Base-by-base conservation (phyloP, 805 yeast species). In the Peterozyma toletana region DNA sequence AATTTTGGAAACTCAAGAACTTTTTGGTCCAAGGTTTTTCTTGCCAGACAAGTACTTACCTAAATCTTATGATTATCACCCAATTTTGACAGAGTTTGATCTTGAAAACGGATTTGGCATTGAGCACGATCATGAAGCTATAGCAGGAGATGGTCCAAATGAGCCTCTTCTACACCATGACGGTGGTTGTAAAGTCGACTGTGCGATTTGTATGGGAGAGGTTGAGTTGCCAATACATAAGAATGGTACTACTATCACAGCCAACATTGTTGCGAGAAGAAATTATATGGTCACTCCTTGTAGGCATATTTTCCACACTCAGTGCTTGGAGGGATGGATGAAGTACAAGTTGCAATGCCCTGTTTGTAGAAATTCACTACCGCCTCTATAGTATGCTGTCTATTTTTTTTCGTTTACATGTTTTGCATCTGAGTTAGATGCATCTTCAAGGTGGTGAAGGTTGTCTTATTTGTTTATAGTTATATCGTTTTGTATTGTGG, bases 281-380 rank as follows among this genome's bases (percentile, higher is more conserved):
- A 62, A 67, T 11, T 83, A 81, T 54, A 83, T 86, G 93, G 77
- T 88, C 3, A 87, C 98, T 0, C 97, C 97, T 2, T 90, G 98
- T 61, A 71, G 80, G 36, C 98, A 90, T 59, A 78, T 88, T 9
- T 91, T 89, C 74, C 97, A 90, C 57, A 75, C 87, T 2, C 80
- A 76, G n/a, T 90, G 98, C 64, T 66, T 91, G 50, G 95, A 86
- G 57, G 78, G 75, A 49, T 91, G 97, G 97, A 88, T 91, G 96
- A 77, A 81, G 59, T 85, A 87, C 58, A 86, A 89, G 54, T 63
- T 91, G 41, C 96, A 89, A 56, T 91, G 98, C 63, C 98, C 98
- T 1, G 90, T 89, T 6, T 91, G 98, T 63, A 74, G 97, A 55
- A 77, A 78, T 44, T 75, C 87, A 17, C 65, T 91, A 35, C 97